Evolutionary conservation across 1,284 basidiomycete genomes (phyloP).

Genomic region (Fomitiporia mediterranea): DNA sequence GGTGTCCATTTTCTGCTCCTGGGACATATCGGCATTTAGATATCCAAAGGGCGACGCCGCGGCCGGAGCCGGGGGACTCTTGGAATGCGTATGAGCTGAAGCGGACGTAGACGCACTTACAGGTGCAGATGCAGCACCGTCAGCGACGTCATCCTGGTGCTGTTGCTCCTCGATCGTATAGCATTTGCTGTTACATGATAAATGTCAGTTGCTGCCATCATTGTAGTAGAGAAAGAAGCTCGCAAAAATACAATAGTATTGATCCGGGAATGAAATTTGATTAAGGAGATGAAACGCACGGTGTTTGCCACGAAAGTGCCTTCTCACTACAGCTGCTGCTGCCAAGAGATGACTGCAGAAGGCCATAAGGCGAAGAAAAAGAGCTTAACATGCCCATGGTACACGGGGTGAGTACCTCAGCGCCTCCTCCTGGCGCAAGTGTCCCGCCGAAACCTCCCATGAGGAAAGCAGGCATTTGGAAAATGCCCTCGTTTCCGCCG

Average conservation of each 20-base stretch:
- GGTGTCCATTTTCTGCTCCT: neutral
- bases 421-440: constrained; percentile 66
- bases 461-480: constrained; percentile 65
- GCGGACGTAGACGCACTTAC: neutral
- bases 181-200: constrained; percentile 11
- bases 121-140: neutral
- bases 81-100: neutral
- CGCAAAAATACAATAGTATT: neutral
- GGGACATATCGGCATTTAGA: neutral
- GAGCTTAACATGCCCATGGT: constrained; percentile 29
- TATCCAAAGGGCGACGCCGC: constrained; percentile 13
- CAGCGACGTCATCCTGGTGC: neutral
- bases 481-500: constrained; percentile 29
- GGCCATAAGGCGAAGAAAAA: constrained; percentile 28
- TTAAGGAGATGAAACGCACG: constrained; percentile 2
- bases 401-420: constrained; percentile 51
- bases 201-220: neutral
- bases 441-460: constrained; percentile 44
- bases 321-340: neutral
- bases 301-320: constrained; percentile 6
- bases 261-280: too few species aligned
- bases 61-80: neutral
- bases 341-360: constrained; percentile 21
- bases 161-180: constrained; percentile 2
- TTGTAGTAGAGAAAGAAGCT: constrained; percentile 12